Evolutionary conservation across 202 grass and related monocot species (phyloP), one percentile per base, ranked within the genome.

Genomic region (Carex sylvatica): DNA sequence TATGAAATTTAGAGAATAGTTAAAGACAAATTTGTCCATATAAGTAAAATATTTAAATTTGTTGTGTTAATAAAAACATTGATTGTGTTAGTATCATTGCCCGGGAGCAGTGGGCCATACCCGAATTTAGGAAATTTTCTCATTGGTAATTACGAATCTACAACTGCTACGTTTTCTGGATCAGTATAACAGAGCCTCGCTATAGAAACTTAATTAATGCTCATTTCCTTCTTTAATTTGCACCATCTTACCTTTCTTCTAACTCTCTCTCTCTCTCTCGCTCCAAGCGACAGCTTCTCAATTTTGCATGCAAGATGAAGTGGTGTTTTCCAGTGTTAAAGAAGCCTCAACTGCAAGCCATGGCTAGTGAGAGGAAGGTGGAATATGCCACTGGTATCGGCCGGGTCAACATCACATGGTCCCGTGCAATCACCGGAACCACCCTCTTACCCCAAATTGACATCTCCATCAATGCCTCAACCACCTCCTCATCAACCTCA

Each of bases 211-310:
- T 26, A 22, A 24, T 62, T 26, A 22, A 24, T 62, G 60, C 9
- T 24, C 60, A 26, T 62, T 62, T 62, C 66, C 70, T 74, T 49
- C 70, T 49, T 74, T 28, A 28, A 28, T 1, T 28, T 74, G 42
- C 40, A 47, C 23, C 42, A 19, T 74, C 70, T 24, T 49, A 26
- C 44, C 31, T 20, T 49, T 24, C 9, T 46, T 46, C 44, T 46
- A n/a, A 74, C 66, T 74, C 42, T 74, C 70, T 74, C 70, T 74
- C 42, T 52, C 18, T 74, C 40, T 74, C 10, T 74, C 51, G 22
- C 18, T 74, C 15, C 11, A 40, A 40, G 38, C 38, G 4, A 44
- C 8, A 44, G 40, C 8, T 46, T 46, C 16, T 24, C 47, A 14
- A 54, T 53, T 77, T 75, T 28, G 52, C 46, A 77, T 28, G 52